Conservation (phyloP, 179 eudicot genomes). For the Corrigiola litoralis region DNA sequence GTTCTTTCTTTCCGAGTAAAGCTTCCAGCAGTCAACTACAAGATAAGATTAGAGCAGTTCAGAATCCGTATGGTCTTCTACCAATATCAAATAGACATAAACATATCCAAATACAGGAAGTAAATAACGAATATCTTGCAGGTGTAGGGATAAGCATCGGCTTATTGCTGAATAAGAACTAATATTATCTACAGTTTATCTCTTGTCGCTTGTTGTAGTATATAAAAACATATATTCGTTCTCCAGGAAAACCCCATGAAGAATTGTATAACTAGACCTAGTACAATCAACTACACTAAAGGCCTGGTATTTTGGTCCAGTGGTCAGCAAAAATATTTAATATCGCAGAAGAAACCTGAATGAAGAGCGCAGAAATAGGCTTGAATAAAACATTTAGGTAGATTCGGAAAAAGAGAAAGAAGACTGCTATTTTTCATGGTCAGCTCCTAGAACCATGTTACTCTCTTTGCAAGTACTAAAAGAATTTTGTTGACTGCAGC, state of each 20-base stretch:
- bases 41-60: background rate
- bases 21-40: background rate
- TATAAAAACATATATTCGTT: too few species aligned
- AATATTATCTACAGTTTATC: too few species aligned
- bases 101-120: background rate
- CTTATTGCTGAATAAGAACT: too few species aligned
- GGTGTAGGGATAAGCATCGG: background rate
- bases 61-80: background rate
- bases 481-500: slow-evolving; percentile 5
- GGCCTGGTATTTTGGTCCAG: too few species aligned
- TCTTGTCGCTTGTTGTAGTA: too few species aligned
- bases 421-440: background rate
- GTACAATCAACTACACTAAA: too few species aligned
- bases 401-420: too few species aligned
- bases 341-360: too few species aligned
- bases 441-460: background rate
- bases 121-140: background rate
- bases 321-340: background rate
- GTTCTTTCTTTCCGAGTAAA: background rate
- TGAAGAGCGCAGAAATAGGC: too few species aligned
- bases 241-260: too few species aligned
- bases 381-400: too few species aligned
- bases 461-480: slow-evolving; percentile 1
- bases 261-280: too few species aligned
- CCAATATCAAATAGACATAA: background rate